Conservation (phyloP, 2,329 filamentous ascomycete species). For the Colletotrichum caudatum region DNA sequence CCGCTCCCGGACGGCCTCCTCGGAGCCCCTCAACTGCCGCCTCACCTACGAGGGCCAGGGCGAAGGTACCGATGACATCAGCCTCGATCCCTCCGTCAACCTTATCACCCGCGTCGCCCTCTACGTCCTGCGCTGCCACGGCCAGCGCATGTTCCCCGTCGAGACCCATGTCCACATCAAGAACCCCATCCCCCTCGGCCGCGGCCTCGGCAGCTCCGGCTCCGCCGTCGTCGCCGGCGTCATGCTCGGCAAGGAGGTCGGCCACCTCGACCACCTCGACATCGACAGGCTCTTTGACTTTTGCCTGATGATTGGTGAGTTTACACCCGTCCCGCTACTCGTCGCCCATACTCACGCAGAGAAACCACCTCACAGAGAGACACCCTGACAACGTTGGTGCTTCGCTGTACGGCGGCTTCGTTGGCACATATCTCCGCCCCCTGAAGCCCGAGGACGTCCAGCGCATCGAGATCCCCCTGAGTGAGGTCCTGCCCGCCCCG, state of each 20-base stretch:
- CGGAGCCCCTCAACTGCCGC: conserved; percentile 82
- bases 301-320: conserved; percentile 91
- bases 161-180: conserved; percentile 94
- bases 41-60: conserved; percentile 92
- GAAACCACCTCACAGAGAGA: conserved; percentile 65
- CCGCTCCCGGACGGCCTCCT: conserved; percentile 64
- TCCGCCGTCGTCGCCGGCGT: conserved; percentile 96
- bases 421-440: conserved; percentile 96
- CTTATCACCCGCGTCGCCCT: conserved; percentile 94
- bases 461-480: conserved; percentile 91
- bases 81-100: conserved; percentile 86
- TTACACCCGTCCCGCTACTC: too few relatives aligned
- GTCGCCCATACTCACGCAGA: neutral
- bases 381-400: conserved; percentile 96
- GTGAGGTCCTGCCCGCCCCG: conserved; percentile 90
- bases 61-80: conserved; percentile 77
- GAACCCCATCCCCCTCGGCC: conserved; percentile 93
- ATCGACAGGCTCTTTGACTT: conserved; percentile 92
- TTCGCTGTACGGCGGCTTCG: conserved; percentile 94
- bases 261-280: conserved; percentile 73
- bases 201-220: conserved; percentile 94
- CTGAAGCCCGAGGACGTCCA: conserved; percentile 89
- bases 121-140: conserved; percentile 94
- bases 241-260: conserved; percentile 90
- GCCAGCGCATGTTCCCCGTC: conserved; percentile 83